A percentile compares a stretch with the other conserved stretches of the same genome.
phyloP scores from a whole-genome alignment of 768 basidiomycete species.

The Podaxis rugospora region DNA sequence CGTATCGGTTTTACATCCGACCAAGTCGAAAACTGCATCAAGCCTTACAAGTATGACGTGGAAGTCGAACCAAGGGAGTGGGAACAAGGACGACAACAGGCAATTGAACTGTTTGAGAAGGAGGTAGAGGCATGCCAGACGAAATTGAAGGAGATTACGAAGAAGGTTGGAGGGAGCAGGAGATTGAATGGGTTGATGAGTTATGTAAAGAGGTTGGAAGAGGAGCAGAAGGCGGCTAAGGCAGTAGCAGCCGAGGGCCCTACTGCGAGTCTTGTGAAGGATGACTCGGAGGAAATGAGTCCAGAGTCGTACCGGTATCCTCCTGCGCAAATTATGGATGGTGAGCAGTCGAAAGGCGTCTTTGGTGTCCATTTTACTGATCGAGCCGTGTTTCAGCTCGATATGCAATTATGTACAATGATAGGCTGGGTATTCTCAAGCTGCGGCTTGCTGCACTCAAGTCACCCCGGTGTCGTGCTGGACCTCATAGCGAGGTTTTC shows the following conservation, averaged over 20 bases:
- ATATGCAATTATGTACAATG: conserved; percentile 84
- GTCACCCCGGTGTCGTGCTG: conserved; percentile 82
- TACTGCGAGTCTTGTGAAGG: conserved; percentile 25
- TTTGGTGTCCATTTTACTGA: neutral
- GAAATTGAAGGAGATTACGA: conserved; percentile 82
- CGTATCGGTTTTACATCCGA: conserved; percentile 93
- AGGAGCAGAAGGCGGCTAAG: conserved; percentile 55
- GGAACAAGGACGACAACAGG: conserved; percentile 74
- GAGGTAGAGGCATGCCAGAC: conserved; percentile 83
- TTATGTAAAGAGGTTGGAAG: conserved; percentile 82
- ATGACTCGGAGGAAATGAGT: conserved; percentile 35
- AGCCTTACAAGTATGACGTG: conserved; percentile 98
- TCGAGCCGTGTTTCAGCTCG: conserved; percentile 54
- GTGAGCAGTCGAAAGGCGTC: conserved; percentile 39
- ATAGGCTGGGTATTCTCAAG: conserved; percentile 78
- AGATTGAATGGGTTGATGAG: conserved; percentile 70
- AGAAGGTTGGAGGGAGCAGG: conserved; percentile 84
- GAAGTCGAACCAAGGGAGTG: conserved; percentile 93
- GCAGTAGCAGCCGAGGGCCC: conserved; percentile 27
- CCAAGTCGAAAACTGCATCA: conserved; percentile 99
- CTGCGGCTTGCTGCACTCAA: conserved; percentile 82
- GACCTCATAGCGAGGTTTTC: conserved; percentile 83
- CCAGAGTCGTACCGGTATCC: conserved; percentile 86
- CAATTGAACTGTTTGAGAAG: conserved; percentile 77
- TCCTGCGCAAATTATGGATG: conserved; percentile 88